A percentile compares a stretch with the other conserved stretches of the same genome.
phyloP scores from a whole-genome alignment of 352 stramenopile genomes.

The Globisporangium lucens region DNA sequence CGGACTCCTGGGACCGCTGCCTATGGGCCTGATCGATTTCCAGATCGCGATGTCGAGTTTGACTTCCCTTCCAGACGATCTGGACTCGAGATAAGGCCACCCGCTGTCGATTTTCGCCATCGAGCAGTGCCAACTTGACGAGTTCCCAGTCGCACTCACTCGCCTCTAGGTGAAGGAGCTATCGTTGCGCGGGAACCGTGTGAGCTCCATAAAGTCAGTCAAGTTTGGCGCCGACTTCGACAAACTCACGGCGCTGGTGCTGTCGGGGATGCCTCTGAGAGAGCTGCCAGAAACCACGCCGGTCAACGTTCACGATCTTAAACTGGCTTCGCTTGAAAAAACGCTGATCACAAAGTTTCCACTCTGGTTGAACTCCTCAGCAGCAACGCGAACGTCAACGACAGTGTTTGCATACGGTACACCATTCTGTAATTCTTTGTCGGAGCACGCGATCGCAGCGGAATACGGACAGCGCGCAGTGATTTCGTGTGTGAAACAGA shows the following conservation, averaged over 20 bases:
- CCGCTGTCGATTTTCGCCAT: neutral
- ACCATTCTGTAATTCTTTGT: constrained; percentile 2
- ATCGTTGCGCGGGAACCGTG: neutral
- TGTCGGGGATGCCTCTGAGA: constrained; percentile 6
- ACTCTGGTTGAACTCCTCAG: neutral
- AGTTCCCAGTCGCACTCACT: constrained; percentile 5
- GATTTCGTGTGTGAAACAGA: constrained; percentile 5
- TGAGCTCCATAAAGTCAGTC: neutral
- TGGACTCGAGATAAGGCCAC: constrained; percentile 7
- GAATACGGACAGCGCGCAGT: neutral
- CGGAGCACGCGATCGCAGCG: neutral
- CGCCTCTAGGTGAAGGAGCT: constrained; percentile 2
- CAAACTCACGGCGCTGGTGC: neutral
- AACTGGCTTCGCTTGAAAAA: constrained; percentile 8
- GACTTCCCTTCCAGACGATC: constrained; percentile 11
- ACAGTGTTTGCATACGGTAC: neutral
- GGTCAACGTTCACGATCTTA: neutral
- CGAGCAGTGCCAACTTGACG: neutral
- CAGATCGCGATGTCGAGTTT: constrained; percentile 20
- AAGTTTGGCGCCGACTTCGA: neutral
- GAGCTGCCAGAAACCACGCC: constrained; percentile 1
- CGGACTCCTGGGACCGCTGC: constrained; percentile 12
- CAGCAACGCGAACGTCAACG: neutral
- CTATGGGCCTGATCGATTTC: constrained; percentile 13
- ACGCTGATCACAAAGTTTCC: constrained; percentile 1